A percentile compares a stretch with the other conserved stretches of the same genome.
These are phyloP conservation scores for Erysimum cheiranthoides DNA, from an alignment of 345 rosid species.

Conservation along the genomic window DNA sequence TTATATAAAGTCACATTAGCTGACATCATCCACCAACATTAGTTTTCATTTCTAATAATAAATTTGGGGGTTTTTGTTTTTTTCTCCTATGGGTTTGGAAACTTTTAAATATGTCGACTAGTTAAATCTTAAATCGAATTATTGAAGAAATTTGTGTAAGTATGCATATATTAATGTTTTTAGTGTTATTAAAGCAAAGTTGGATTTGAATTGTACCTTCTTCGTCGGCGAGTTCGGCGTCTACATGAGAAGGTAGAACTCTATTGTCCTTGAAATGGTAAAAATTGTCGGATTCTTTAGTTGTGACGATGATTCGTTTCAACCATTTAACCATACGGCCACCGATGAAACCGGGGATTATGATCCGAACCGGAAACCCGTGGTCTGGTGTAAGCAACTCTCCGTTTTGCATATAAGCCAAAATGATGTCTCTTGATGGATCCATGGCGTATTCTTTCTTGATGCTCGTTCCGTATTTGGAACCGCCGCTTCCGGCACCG, in stretches of 20 bases:
- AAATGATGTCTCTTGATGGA: conserved; percentile 73
- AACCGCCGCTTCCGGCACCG: conserved; percentile 83
- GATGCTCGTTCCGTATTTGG: conserved; percentile 90
- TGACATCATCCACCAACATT: conserved; percentile 27
- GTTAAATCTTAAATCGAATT: neutral
- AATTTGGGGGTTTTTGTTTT: neutral
- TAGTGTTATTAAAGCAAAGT: neutral
- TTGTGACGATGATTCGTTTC: conserved; percentile 73
- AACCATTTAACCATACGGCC: conserved; percentile 98
- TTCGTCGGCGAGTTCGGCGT: conserved; percentile 80
- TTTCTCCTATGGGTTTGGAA: conserved; percentile 11
- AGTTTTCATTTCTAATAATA: too few species aligned
- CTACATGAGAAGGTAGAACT: conserved; percentile 84
- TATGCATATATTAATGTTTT: neutral
- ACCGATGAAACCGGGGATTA: conserved; percentile 91
- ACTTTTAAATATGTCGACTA: neutral
- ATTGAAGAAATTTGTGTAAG: neutral
- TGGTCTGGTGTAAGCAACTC: conserved; percentile 82
- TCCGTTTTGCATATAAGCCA: conserved; percentile 97
- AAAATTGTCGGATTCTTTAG: conserved; percentile 68
- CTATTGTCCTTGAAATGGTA: conserved; percentile 87
- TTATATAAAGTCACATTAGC: neutral
- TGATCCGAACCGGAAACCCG: conserved; percentile 81
- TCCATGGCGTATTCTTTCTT: conserved; percentile 77
- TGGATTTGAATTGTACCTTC: conserved; percentile 58